Percentiles rank a stretch among this genome's conserved stretches.
Evolutionary conservation across 495 filamentous ascomycete species (phyloP).

Genomic region (Penicillium flavigenum): DNA sequence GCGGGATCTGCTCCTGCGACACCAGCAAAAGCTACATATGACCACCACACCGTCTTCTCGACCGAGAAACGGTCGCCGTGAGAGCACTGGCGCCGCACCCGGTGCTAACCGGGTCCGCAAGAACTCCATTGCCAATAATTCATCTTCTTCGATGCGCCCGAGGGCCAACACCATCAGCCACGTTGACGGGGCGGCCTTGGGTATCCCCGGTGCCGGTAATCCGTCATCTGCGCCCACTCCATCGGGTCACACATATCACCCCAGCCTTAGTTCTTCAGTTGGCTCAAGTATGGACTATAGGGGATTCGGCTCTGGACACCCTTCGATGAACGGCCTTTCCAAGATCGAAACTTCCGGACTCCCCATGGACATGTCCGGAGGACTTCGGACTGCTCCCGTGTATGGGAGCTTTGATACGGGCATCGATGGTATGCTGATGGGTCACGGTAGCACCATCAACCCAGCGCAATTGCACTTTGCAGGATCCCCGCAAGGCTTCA

Average conservation of each 20-base stretch:
- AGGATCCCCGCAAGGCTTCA: constrained; percentile 72
- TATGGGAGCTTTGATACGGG: constrained; percentile 66
- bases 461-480: constrained; percentile 92
- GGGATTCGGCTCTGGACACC: constrained; percentile 66
- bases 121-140: constrained; percentile 75
- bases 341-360: constrained; percentile 82
- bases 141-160: constrained; percentile 70
- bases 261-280: constrained; percentile 64
- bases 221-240: constrained; percentile 51
- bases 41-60: constrained; percentile 88
- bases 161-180: constrained; percentile 97
- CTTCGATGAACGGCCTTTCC: constrained; percentile 59
- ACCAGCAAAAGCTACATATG: constrained; percentile 99
- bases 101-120: constrained; percentile 79
- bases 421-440: constrained; percentile 71
- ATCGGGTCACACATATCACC: constrained; percentile 58
- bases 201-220: constrained; percentile 64
- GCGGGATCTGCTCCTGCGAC: constrained; percentile 85
- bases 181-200: constrained; percentile 75
- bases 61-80: constrained; percentile 73
- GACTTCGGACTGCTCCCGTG: constrained; percentile 78
- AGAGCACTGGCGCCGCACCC: constrained; percentile 79
- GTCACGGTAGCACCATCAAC: constrained; percentile 85
- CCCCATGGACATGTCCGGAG: constrained; percentile 58
- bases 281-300: constrained; percentile 64